Conservation (phyloP, 345 rosid species). For the Brassica carinata region DNA sequence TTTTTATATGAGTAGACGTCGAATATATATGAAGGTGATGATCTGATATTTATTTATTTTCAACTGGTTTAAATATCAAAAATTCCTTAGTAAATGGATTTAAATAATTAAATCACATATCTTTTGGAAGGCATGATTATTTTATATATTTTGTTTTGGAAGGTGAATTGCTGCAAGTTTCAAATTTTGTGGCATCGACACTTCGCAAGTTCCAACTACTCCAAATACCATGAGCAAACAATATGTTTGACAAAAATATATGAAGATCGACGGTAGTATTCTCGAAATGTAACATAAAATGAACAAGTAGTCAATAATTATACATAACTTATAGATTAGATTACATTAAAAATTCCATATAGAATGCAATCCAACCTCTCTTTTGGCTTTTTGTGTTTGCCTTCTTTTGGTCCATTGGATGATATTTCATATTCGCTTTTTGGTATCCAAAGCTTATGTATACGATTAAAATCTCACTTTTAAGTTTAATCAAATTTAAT, state of each 20-base stretch:
- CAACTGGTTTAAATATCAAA: neutral
- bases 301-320: conserved; percentile 32
- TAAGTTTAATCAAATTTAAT: neutral
- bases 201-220: neutral
- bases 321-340: conserved; percentile 27
- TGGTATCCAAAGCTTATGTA: conserved; percentile 53
- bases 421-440: conserved; percentile 37
- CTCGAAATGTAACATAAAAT: neutral
- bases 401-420: conserved; percentile 43
- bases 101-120: neutral
- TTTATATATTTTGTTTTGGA: neutral
- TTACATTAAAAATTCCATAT: conserved; percentile 27
- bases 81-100: neutral
- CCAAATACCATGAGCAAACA: neutral
- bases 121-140: neutral
- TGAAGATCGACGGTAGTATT: neutral
- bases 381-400: conserved; percentile 54
- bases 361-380: conserved; percentile 48
- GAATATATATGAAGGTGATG: neutral
- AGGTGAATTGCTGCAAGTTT: neutral
- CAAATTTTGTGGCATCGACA: neutral
- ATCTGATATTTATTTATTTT: neutral
- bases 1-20: neutral
- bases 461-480: conserved; percentile 10
- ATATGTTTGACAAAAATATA: neutral